Percentiles rank a stretch among this genome's conserved stretches.
phyloP scores from a whole-genome alignment of 257 asterid species.

The Avicennia marina region DNA sequence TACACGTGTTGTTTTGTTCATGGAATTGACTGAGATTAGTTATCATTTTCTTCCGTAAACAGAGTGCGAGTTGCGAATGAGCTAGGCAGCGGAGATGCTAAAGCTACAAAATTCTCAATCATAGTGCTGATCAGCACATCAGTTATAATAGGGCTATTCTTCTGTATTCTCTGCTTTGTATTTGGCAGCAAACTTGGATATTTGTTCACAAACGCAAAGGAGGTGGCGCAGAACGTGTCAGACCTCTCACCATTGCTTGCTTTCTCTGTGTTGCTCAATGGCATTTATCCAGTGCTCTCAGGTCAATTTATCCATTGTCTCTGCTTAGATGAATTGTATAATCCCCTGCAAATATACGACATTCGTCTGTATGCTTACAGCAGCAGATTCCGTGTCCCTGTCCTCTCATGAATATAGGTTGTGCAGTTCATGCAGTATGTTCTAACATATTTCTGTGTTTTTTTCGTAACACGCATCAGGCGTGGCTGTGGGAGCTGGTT shows the following conservation, averaged over 20 bases:
- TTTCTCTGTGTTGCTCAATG: constrained; percentile 52
- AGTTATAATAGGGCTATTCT: constrained; percentile 32
- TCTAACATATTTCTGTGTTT: too few relatives aligned
- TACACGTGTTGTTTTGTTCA: neutral
- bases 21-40: too few relatives aligned
- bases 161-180: constrained; percentile 41
- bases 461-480: constrained; percentile 16
- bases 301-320: constrained; percentile 28
- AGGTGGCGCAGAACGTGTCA: constrained; percentile 40
- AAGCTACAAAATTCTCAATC: constrained; percentile 61
- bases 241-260: constrained; percentile 59
- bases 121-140: constrained; percentile 54
- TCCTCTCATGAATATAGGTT: too few relatives aligned
- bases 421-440: too few relatives aligned
- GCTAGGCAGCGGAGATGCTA: constrained; percentile 71
- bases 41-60: constrained; percentile 11
- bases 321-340: neutral
- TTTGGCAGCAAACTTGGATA: constrained; percentile 57
- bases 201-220: constrained; percentile 43
- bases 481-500: constrained; percentile 61
- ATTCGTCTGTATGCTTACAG: neutral
- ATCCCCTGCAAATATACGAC: neutral
- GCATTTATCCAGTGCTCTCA: constrained; percentile 71
- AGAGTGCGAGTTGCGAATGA: constrained; percentile 82
- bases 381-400: too few relatives aligned